Base-by-base conservation (phyloP, 108 stramenopile species). In the Cyclotella cryptica region DNA sequence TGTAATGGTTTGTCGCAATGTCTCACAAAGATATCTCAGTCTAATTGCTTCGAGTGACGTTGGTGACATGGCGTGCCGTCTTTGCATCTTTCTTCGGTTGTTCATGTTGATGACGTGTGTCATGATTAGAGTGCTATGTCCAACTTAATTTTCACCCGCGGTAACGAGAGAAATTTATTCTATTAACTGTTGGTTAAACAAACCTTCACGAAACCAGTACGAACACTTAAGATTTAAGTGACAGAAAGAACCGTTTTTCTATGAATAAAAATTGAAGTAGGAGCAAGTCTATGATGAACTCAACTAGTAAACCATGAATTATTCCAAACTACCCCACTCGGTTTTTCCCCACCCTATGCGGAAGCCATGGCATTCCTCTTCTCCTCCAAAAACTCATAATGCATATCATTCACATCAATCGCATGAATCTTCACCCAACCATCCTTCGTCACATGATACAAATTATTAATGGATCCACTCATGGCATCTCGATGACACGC, bases 401-500 rank as follows among this genome's bases (percentile, higher is more conserved):
- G 98, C 94, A 98, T 90, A 52, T 98, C 97, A 77, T 98, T 97
- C 74, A 96, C 96, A 88, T 99, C 99, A 66, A 95, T 96, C 29
- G 97, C 89, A 85, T 95, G 95, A 66, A 99, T 94, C 86, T 96
- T 94, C 40, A 86, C 83, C 96, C 97, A 99, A 63, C 99, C 99
- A 45, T 96, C 97, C 77, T 96, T 96, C 66, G 96, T 98, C 43
- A 99, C 97, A 80, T 95, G 94, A 85, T 98, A 98, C 66, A 94
- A 82, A 80, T 97, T 97, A 80, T 98, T 98, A 85, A 95, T 92
- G 69, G 93, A 92, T 49, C 99, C 99, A 73, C 93, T 95, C 87
- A 95, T 96, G n/a, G 99, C 99, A 85, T 99, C 99, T 53, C 99
- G 93, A 90, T 98, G 97, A 40, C 98, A 97, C 24, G 99, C 99